These are phyloP conservation scores for Umbellularia californica DNA, from an alignment of 164 flowering plant genomes.

Conservation along the genomic window DNA sequence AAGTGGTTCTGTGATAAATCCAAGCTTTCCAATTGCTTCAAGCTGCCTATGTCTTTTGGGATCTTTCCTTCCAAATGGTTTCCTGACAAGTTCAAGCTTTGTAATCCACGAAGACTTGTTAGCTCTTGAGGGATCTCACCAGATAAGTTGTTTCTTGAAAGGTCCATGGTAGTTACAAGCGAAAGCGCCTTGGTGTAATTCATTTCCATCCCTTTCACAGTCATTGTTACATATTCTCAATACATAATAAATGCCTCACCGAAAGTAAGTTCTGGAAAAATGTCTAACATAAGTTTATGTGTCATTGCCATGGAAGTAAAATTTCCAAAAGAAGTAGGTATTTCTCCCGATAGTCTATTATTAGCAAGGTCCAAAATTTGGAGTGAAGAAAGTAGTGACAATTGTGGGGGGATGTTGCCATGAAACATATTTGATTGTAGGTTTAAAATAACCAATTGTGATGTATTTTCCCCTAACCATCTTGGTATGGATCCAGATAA, in stretches of 20 bases:
- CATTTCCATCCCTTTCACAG: neutral
- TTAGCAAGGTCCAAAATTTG: conserved; percentile 25
- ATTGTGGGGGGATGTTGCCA: conserved; percentile 16
- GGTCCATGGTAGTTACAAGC: conserved; percentile 7
- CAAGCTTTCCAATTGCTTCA: conserved; percentile 4
- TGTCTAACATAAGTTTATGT: too few species aligned
- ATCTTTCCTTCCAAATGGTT: conserved; percentile 7
- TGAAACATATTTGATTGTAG: conserved; percentile 13
- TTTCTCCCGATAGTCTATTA: conserved; percentile 18
- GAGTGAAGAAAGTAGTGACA: conserved; percentile 13
- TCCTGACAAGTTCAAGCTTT: neutral
- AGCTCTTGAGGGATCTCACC: conserved; percentile 19
- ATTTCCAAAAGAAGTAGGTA: conserved; percentile 26
- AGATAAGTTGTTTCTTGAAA: conserved; percentile 15
- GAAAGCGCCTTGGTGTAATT: neutral
- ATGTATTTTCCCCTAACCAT: conserved; percentile 12
- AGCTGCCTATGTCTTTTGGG: neutral
- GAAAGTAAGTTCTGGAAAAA: too few species aligned
- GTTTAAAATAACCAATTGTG: neutral
- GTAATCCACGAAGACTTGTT: conserved; percentile 4
- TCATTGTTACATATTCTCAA: too few species aligned
- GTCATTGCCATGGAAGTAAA: conserved; percentile 14
- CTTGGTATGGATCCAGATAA: conserved; percentile 10
- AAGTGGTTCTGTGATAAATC: conserved; percentile 2
- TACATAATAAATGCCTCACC: too few species aligned